These are phyloP conservation scores for Saturnispora gosingensis DNA, from an alignment of 805 yeast genomes.

Conservation along the genomic window DNA sequence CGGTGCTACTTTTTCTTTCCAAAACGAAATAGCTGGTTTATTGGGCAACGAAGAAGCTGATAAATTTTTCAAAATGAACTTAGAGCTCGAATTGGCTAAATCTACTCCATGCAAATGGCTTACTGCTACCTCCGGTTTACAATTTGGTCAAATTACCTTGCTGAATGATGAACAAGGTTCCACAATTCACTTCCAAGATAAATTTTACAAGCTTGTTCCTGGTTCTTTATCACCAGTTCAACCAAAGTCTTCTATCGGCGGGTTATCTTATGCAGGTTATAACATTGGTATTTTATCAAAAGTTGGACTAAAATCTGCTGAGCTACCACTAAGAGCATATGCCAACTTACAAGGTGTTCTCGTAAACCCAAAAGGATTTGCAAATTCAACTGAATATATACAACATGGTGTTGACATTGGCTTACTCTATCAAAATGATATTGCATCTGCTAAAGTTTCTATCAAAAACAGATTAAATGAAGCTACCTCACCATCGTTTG, in stretches of 20 bases:
- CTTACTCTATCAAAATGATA: conserved; percentile 9
- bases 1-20: conserved; percentile 35
- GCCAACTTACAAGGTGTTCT: conserved; percentile 9
- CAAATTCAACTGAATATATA: background rate
- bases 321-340: conserved; percentile 12
- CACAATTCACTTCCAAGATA: conserved; percentile 58
- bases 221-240: conserved; percentile 18
- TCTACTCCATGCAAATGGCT: conserved; percentile 37
- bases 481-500: conserved; percentile 2
- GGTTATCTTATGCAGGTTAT: conserved; percentile 11
- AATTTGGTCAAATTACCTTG: conserved; percentile 48
- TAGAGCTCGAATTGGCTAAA: conserved; percentile 25
- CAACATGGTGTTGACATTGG: conserved; percentile 13
- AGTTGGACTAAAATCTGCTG: conserved; percentile 4
- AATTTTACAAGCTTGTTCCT: conserved; percentile 53
- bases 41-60: conserved; percentile 16
- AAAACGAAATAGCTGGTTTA: conserved; percentile 37
- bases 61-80: conserved; percentile 31
- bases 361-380: background rate
- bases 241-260: conserved; percentile 10
- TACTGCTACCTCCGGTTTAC: conserved; percentile 41
- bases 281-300: conserved; percentile 9
- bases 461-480: conserved; percentile 5
- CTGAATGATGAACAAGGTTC: conserved; percentile 14
- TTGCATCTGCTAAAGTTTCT: conserved; percentile 10